phyloP scores from a whole-genome alignment of 1,284 basidiomycete genomes.

The Marasmius fiardii region DNA sequence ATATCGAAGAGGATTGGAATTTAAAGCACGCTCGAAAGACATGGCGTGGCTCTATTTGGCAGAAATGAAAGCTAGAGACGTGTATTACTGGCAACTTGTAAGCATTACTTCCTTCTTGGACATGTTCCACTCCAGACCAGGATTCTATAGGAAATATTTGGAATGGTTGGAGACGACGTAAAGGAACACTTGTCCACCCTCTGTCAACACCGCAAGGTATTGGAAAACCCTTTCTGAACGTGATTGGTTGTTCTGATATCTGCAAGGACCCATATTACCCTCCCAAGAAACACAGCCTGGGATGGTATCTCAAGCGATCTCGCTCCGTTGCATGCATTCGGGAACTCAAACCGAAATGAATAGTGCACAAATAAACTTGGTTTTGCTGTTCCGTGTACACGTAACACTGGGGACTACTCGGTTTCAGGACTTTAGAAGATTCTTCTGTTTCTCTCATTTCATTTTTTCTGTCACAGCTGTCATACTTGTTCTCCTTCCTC shows the following conservation, averaged over 20 bases:
- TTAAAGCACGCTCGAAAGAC: conserved; percentile 30
- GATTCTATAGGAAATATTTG: conserved; percentile 25
- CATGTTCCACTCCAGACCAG: neutral
- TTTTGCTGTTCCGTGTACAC: too few species aligned
- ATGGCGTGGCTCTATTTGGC: conserved; percentile 34
- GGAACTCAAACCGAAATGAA: conserved; percentile 21
- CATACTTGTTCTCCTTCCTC: too few species aligned
- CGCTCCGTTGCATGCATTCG: conserved; percentile 33
- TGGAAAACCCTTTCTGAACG: neutral
- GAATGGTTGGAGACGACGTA: conserved; percentile 22
- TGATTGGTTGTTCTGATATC: neutral
- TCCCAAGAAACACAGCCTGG: conserved; percentile 29
- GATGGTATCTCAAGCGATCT: conserved; percentile 38
- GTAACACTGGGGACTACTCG: too few species aligned
- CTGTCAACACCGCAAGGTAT: conserved; percentile 23
- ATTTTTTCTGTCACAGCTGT: too few species aligned
- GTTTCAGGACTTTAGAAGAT: too few species aligned
- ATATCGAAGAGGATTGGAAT: conserved; percentile 30
- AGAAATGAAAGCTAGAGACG: conserved; percentile 30
- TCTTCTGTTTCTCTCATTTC: too few species aligned
- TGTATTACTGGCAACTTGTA: conserved; percentile 30
- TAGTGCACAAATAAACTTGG: too few species aligned
- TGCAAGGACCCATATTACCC: conserved; percentile 35
- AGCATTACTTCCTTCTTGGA: neutral
- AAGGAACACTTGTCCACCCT: conserved; percentile 25